Evolutionary conservation across 495 filamentous ascomycete species (phyloP).

Genomic region (Beverwykella pulmonaria): DNA sequence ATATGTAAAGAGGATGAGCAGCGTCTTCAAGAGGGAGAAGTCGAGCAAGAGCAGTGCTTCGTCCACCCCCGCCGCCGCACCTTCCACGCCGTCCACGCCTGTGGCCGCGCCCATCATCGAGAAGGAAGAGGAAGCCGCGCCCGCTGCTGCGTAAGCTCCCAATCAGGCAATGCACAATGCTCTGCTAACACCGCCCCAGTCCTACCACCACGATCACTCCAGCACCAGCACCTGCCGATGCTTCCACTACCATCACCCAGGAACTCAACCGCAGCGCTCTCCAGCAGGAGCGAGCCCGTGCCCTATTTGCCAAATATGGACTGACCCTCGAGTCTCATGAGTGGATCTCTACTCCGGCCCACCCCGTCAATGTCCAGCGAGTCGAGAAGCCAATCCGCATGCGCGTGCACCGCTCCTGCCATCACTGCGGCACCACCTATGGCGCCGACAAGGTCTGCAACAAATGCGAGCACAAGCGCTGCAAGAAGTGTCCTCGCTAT

Average conservation of each 20-base stretch:
- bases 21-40: slow-evolving; percentile 34
- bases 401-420: slow-evolving; percentile 82
- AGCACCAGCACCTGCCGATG: neutral
- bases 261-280: slow-evolving; percentile 27
- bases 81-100: slow-evolving; percentile 22
- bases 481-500: slow-evolving; percentile 76
- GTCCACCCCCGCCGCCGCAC: slow-evolving; percentile 1
- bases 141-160: neutral
- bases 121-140: slow-evolving; percentile 17
- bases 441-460: slow-evolving; percentile 70
- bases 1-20: slow-evolving; percentile 38
- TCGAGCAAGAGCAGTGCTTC: slow-evolving; percentile 22
- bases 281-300: slow-evolving; percentile 64
- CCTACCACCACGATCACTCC: slow-evolving; percentile 2
- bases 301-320: slow-evolving; percentile 74
- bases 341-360: slow-evolving; percentile 53
- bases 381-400: slow-evolving; percentile 90
- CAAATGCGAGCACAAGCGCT: slow-evolving; percentile 74
- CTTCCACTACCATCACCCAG: slow-evolving; percentile 11
- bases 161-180: neutral
- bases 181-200: neutral
- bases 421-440: slow-evolving; percentile 73
- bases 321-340: slow-evolving; percentile 70
- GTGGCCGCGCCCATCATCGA: neutral
- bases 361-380: slow-evolving; percentile 60